phyloP scores from a whole-genome alignment of 768 basidiomycete genomes.

The Lentinula sp. region DNA sequence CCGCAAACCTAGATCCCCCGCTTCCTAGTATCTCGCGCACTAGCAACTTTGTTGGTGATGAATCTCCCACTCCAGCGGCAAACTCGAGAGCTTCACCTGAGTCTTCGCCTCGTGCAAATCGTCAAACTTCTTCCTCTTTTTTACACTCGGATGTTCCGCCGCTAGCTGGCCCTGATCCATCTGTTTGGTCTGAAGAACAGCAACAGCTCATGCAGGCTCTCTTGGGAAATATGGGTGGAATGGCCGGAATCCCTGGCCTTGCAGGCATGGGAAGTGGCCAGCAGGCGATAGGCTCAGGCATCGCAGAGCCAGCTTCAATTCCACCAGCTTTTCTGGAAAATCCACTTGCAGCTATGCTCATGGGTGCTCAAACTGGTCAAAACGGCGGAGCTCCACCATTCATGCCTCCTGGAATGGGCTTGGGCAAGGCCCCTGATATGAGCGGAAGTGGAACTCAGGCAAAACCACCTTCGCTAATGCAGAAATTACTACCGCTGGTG shows the following conservation, averaged over 20 bases:
- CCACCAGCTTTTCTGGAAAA: constrained; percentile 29
- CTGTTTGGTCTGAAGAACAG: constrained; percentile 63
- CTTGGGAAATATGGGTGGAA: constrained; percentile 25
- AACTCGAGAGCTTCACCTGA: constrained; percentile 19
- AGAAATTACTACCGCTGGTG: constrained; percentile 58
- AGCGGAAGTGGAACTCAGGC: constrained; percentile 10
- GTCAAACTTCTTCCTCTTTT: constrained; percentile 19
- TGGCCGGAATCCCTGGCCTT: constrained; percentile 4
- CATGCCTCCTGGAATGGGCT: constrained; percentile 15
- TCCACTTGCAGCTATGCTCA: constrained; percentile 41
- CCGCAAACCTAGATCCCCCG: constrained; percentile 29
- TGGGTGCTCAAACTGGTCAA: not conserved
- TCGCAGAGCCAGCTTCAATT: not conserved
- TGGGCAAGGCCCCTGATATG: constrained; percentile 21
- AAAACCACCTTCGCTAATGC: constrained; percentile 36
- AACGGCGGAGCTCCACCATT: constrained; percentile 13
- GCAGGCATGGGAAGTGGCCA: constrained; percentile 1
- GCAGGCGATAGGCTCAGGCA: constrained; percentile 4
- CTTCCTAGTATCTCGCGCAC: constrained; percentile 25
- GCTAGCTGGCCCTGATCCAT: constrained; percentile 35
- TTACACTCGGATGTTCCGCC: constrained; percentile 11
- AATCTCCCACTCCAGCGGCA: constrained; percentile 17
- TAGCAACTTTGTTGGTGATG: constrained; percentile 40
- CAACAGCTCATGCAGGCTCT: constrained; percentile 69
- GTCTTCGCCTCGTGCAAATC: constrained; percentile 14